Evolutionary conservation across 2,329 filamentous ascomycete species (phyloP).

Genomic region (Ciborinia camelliae): DNA sequence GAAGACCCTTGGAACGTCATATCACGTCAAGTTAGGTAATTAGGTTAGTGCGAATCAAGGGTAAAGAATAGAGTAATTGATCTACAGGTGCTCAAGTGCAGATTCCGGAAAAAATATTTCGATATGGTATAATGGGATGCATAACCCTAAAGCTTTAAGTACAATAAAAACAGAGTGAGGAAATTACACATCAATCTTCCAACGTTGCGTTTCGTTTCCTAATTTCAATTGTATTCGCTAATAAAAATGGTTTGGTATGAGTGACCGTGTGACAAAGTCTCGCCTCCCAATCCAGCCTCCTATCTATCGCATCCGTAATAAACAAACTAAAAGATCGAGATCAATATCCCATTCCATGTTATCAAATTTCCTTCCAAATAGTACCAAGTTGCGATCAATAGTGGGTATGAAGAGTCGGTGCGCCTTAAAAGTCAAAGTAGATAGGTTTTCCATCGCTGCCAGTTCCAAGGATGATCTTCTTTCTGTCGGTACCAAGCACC

Average conservation of each 20-base stretch:
- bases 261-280: neutral
- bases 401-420: neutral
- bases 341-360: neutral
- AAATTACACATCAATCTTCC: too few species aligned
- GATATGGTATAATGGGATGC: too few species aligned
- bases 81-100: too few species aligned
- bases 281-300: neutral
- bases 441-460: neutral
- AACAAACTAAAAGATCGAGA: neutral
- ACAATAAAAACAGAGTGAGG: too few species aligned
- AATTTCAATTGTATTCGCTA: neutral
- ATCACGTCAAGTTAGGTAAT: too few species aligned
- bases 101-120: too few species aligned
- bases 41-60: too few species aligned
- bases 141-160: neutral
- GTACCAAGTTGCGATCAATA: too few species aligned
- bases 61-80: too few species aligned
- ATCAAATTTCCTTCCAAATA: neutral
- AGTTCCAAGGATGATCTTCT: constrained; percentile 18
- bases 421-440: neutral
- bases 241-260: neutral
- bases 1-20: too few species aligned
- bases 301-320: neutral
- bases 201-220: neutral
- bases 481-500: constrained; percentile 40